A percentile compares a stretch with the other conserved stretches of the same genome.
Conservation (phyloP, 2,329 filamentous ascomycete species). For the Gaeumannomyces sp. region DNA sequence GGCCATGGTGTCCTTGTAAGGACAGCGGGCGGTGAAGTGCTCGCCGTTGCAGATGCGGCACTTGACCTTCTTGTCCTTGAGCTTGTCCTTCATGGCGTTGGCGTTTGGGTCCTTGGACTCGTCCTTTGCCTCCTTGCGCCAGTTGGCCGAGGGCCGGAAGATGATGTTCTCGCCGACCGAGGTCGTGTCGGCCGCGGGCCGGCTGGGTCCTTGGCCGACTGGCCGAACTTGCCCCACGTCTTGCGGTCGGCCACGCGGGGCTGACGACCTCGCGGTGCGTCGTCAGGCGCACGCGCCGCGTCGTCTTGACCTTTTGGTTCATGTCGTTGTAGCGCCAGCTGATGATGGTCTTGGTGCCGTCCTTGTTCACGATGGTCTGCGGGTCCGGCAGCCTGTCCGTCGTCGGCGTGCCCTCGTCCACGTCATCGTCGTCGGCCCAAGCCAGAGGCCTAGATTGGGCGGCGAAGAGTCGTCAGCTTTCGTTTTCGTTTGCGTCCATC, state of each 20-base stretch:
- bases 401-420: constrained; percentile 63
- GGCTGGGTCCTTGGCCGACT: constrained; percentile 73
- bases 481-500: neutral
- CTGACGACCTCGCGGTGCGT: constrained; percentile 91
- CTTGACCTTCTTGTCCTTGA: constrained; percentile 99
- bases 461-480: neutral
- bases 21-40: constrained; percentile 98
- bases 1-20: constrained; percentile 99
- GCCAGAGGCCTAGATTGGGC: neutral
- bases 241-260: constrained; percentile 95
- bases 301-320: constrained; percentile 94
- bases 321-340: constrained; percentile 87
- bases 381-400: constrained; percentile 67
- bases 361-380: constrained; percentile 92
- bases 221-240: constrained; percentile 87
- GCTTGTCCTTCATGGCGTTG: constrained; percentile 69
- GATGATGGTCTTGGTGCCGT: constrained; percentile 94
- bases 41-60: constrained; percentile 98
- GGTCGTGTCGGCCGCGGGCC: constrained; percentile 84
- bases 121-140: constrained; percentile 80
- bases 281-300: constrained; percentile 87
- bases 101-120: constrained; percentile 69
- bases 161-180: constrained; percentile 96
- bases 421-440: constrained; percentile 64
- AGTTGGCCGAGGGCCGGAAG: constrained; percentile 89